Evolutionary conservation across 1,284 basidiomycete species (phyloP).

Genomic region (Kalmanozyma brasiliensis): DNA sequence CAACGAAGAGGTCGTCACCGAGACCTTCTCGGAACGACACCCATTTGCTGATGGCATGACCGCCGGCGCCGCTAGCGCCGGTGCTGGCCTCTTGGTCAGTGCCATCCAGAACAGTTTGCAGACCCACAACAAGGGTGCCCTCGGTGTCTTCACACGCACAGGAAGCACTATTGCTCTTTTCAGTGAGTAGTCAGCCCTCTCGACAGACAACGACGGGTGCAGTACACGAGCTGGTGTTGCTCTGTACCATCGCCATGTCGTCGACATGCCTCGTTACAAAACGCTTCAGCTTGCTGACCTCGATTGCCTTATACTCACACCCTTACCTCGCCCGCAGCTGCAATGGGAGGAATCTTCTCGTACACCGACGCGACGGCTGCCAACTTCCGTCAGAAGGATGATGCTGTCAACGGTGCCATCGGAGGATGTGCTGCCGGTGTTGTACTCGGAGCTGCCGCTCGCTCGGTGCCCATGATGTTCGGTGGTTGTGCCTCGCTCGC

Average conservation of each 20-base stretch:
- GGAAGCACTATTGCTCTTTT: constrained; percentile 85
- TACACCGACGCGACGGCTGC: constrained; percentile 82
- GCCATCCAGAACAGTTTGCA: constrained; percentile 64
- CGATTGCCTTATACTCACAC: constrained; percentile 9
- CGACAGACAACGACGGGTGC: neutral
- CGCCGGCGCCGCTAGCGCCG: constrained; percentile 49
- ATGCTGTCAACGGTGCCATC: constrained; percentile 83
- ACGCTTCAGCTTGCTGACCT: neutral
- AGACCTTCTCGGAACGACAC: constrained; percentile 54
- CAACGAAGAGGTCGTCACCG: constrained; percentile 44
- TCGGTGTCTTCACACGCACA: constrained; percentile 82
- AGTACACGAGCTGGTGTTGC: no score
- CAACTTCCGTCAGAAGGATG: constrained; percentile 83
- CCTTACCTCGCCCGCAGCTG: constrained; percentile 69
- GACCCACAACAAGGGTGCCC: constrained; percentile 81
- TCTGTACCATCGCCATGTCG: no score
- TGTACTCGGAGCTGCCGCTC: constrained; percentile 84
- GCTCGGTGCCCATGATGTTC: constrained; percentile 84
- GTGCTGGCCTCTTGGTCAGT: constrained; percentile 59
- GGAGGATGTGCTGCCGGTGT: constrained; percentile 94
- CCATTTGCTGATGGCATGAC: constrained; percentile 56
- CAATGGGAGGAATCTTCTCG: constrained; percentile 89
- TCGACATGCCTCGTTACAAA: no score
- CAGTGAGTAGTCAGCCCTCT: constrained; percentile 60
- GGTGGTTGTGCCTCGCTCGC: constrained; percentile 84